Evolutionary conservation across 1,139 yeast species (phyloP), one percentile per base, ranked within the genome.

Genomic region (Taiozyma sp.): DNA sequence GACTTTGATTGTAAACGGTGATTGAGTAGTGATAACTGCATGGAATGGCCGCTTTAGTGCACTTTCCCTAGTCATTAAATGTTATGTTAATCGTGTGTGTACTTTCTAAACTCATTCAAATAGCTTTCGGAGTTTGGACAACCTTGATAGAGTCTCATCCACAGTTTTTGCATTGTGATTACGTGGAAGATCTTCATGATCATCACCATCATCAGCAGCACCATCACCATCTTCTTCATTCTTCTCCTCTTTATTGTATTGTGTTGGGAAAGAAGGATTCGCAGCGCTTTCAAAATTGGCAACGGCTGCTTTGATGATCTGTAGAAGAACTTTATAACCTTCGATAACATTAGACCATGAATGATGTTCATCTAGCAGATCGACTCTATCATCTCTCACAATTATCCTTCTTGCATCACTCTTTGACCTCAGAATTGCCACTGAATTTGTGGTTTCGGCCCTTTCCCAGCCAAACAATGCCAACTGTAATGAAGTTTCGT

Each of bases 321-420:
- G 28, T 1, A 60, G 13, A 4, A 63, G 24, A 1, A 46, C 53
- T 12, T 46, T 45, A 45, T 58, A 62, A 0, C 63, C 61, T 1
- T 32, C 12, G 8, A 49, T 48, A 30, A 48, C 55, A 46, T 70
- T 64, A 36, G 70, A 68, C 74, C 74, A 71, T 19, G 47, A 42
- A 23, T 64, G 65, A 51, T 70, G 74, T 40, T 70, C 73, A 3
- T 56, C 57, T 5, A 65, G 39, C 1, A 69, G 46, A 50, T 69
- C 62, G 5, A 52, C 8, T 22, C 8, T 29, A 2, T 55, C 43
- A 34, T 53, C 57, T 1, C 58, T 56, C 2, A 69, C 44, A 10
- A 66, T 52, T 2, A 71, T 57, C 8, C 74, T 59, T 52, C 74
- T 58, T 2, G 68, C 64, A 51, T 74, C 72, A 42, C 64, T 63